Percentiles rank a stretch among this genome's conserved stretches.
Evolutionary conservation across 495 filamentous ascomycete genomes (phyloP).

Genomic region (Evansstolkia leycettana): DNA sequence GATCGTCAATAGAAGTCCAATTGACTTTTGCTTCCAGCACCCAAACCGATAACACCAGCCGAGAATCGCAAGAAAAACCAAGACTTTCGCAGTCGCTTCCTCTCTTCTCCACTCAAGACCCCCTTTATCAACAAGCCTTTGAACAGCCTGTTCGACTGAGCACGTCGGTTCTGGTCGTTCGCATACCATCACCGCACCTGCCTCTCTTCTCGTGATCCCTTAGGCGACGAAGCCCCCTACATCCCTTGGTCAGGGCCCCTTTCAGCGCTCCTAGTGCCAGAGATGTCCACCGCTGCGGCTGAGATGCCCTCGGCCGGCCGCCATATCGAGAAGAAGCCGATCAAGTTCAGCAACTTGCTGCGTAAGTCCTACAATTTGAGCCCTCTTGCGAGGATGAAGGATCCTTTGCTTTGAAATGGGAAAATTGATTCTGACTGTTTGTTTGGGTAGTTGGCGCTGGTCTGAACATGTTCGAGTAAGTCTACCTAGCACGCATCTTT

Average conservation of each 20-base stretch:
- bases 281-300: slow-evolving; percentile 40
- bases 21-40: too few relatives aligned
- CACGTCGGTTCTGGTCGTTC: slow-evolving; percentile 3
- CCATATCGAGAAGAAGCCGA: slow-evolving; percentile 91
- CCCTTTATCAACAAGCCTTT: too few relatives aligned
- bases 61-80: too few relatives aligned
- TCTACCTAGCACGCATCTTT: slow-evolving; percentile 12
- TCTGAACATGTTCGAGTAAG: slow-evolving; percentile 92
- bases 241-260: slow-evolving; percentile 89
- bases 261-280: slow-evolving; percentile 34
- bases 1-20: too few relatives aligned
- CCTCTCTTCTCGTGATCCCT: slow-evolving; percentile 15
- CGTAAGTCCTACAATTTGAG: slow-evolving; percentile 40
- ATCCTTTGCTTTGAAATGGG: slow-evolving; percentile 4
- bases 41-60: too few relatives aligned
- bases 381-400: slow-evolving; percentile 6
- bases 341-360: slow-evolving; percentile 98
- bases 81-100: slow-evolving; percentile 6
- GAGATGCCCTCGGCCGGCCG: slow-evolving; percentile 31
- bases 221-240: slow-evolving; percentile 67
- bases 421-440: slow-evolving; percentile 3
- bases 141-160: slow-evolving; percentile 2
- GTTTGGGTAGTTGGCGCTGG: slow-evolving; percentile 66
- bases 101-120: background rate
- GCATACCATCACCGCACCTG: slow-evolving; percentile 1